These are phyloP conservation scores for Neurospora africana DNA, from an alignment of 495 filamentous ascomycete species.

Conservation along the genomic window DNA sequence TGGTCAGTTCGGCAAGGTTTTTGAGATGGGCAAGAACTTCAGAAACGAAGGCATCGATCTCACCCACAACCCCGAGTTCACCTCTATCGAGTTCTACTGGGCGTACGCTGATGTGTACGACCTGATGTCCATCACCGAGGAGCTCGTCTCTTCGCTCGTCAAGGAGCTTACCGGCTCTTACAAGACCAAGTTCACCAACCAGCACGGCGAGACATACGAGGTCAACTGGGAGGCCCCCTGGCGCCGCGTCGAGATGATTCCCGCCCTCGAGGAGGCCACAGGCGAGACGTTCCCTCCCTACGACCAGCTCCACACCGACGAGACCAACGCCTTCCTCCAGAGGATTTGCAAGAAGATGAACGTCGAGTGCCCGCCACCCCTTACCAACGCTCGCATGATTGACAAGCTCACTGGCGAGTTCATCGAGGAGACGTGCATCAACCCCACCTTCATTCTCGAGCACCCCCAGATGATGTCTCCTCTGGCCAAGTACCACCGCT, in stretches of 20 bases:
- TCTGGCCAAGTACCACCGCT: conserved; percentile 87
- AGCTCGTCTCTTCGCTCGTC: conserved; percentile 85
- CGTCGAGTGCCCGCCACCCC: conserved; percentile 79
- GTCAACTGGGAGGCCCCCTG: conserved; percentile 96
- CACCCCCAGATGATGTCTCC: conserved; percentile 98
- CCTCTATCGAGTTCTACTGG: conserved; percentile 86
- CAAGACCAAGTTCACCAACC: conserved; percentile 69
- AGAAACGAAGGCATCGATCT: conserved; percentile 91
- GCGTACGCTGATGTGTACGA: conserved; percentile 92
- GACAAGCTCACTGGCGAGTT: conserved; percentile 95
- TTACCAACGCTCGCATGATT: conserved; percentile 94
- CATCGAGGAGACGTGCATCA: conserved; percentile 87
- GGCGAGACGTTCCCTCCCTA: conserved; percentile 89
- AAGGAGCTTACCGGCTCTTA: conserved; percentile 80
- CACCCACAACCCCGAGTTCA: conserved; percentile 97
- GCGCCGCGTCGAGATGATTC: conserved; percentile 94
- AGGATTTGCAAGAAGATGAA: conserved; percentile 75
- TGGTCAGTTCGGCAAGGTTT: conserved; percentile 72
- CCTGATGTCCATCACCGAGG: conserved; percentile 86
- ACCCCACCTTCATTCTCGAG: conserved; percentile 83
- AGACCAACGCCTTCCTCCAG: conserved; percentile 80
- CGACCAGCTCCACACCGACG: conserved; percentile 78
- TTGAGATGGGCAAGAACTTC: conserved; percentile 89
- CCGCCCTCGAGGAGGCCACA: conserved; percentile 75
- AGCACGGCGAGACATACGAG: conserved; percentile 70